Evolutionary conservation across 1,284 basidiomycete genomes (phyloP), one percentile per base, ranked within the genome.

Genomic region (Malassezia arunalokei): DNA sequence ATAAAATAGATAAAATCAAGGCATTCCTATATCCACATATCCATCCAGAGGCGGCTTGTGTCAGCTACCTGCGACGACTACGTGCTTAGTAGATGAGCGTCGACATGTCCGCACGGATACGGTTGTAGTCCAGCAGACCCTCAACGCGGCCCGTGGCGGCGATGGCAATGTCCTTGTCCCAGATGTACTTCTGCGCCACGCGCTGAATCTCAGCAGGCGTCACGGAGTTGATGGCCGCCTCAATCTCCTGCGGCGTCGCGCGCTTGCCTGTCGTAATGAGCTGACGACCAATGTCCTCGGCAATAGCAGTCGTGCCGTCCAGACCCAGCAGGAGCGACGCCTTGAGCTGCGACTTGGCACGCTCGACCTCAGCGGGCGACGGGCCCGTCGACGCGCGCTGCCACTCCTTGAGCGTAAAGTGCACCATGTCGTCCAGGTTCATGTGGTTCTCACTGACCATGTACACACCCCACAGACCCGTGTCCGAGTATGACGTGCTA

Each of bases 401-500:
- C 92, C 92, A 98, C 79, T 98, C 92, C 76, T 82, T 84, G 60
- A 96, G 79, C 29, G 90, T 94, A 76, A 95, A 91, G 79, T 98
- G 92, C 53, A 82, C 76, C 59, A 95, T 77, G 75, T 99, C 94
- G 73, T 99, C 92, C 53, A 96, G 78, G 78, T 92, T 90, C 24
- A 58, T 66, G 58, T 77, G 71, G 79, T 95, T 95, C 80, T 98
- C 94, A 28, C 87, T 84, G 27, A 74, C 74, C 54, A 95, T 77
- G 81, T 98, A 98, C 77, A 95, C 89, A 70, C 94, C 94, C 94
- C 94, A 98, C 42, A 99, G 83, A 70, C 92, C 94, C 15, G 91
- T 98, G 77, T 98, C 94, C 14, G 90, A 91, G 80, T 99, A 99
- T n/a, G 87, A 91, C 9, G 94, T 98, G 38, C 88, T 94, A 83